Base-by-base conservation (phyloP, 2,329 filamentous ascomycete species). In the Arthrinium phaeospermum region DNA sequence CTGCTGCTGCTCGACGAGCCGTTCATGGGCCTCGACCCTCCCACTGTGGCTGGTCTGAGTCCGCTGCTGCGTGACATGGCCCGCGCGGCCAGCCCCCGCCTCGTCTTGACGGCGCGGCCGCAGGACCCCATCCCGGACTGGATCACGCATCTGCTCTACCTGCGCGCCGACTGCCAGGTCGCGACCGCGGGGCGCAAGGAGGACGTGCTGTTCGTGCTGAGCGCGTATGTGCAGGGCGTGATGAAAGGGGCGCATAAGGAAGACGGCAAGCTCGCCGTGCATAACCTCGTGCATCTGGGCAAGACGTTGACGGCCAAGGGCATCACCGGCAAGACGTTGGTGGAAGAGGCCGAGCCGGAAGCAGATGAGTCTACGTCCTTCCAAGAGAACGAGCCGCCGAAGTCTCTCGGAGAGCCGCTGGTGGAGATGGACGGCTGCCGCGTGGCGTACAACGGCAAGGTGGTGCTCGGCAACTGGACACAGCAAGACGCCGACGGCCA, bases 11-110 rank as follows among this genome's bases (percentile, higher is more conserved):
- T 98, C 2, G 96, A 99, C 82, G 96, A 98, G 77, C 96, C 96
- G 0, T 98, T 98, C 79, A 97, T 98, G 93, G 96, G 96, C 0
- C 86, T 99, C 22, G 96, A 98, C 81, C 96, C 96, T 19, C 92
- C 91, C 7, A 97, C 95, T 0, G 89, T 94, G 16, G 86, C 88
- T 16, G 89, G 89, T 1, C 84, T 98, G 76, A 96, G 93, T 53
- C 86, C 88, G 0, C 85, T 98, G 67, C 84, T 98, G 30, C 84
- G 90, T 75, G 86, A 86, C 0, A 83, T 98, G 71, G 93, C 94
- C 0, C 86, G 89, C 72, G 88, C 87, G 68, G 89, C 89, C 19
- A 87, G 86, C 8, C 95, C 95, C 0, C 88, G 94, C 45, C 84
- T 98, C 34, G 85, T 98, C 2, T 83, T 98, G 49, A 92, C 92